Evolutionary conservation across 345 rosid species (phyloP), one percentile per base, ranked within the genome.

Genomic region (Bruguiera sexangula): DNA sequence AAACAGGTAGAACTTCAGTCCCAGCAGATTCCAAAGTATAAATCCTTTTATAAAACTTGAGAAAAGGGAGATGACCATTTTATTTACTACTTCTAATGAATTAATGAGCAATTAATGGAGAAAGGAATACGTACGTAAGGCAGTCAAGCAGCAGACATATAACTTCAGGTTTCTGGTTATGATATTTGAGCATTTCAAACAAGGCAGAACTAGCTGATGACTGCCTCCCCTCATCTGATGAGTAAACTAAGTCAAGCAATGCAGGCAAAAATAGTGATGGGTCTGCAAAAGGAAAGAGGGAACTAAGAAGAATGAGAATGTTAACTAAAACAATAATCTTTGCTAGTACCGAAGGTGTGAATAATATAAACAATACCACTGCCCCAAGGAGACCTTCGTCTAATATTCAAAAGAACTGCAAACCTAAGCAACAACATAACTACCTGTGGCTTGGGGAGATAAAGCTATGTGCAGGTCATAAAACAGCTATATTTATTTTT

Each of bases 71-170:
- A 9, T 32, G 27, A 70, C 13, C 29, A 22, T 30, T 31, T 36
- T 36, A 9, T 56, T 56, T n/a, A n/a, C 29, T n/a, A 22, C 32
- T 56, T 57, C 21, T 46, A 24, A 71, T 9, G 18, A 37, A 32
- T 16, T n/a, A 16, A 2, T 34, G 2, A 31, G 60, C 4, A n/a
- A 30, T 21, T 7, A 56, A 32, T 3, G 27, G 36, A 18, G 13
- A 68, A 56, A 31, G 26, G 74, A 62, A 70, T 70, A 53, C 53
- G 51, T 85, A 91, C 98, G 96, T 89, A 46, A 93, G 86, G 83
- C 86, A 82, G 71, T 90, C 96, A 57, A 93, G 85, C 74, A 91
- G 76, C 85, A 87, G 63, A 67, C 86, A 84, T 65, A 93, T 79
- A 65, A 85, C 88, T 73, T 82, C 88, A 80, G 86, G 83, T 67